phyloP scores from a whole-genome alignment of 176 grass and related monocot genomes.

The Lolium multiflorum region DNA sequence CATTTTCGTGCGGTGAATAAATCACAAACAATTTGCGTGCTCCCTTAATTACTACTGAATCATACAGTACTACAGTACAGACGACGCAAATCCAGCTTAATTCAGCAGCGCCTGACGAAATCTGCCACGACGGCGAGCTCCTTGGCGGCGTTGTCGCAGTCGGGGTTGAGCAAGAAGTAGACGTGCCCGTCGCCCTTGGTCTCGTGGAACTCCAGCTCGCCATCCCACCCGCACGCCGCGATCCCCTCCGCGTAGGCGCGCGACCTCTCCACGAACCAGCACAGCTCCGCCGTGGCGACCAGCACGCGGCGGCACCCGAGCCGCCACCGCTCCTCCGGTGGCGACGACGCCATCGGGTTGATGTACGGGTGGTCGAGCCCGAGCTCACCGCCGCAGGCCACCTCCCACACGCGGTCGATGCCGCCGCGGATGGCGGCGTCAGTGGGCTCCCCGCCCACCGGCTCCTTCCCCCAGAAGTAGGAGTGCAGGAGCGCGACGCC shows the following conservation, averaged over 20 bases:
- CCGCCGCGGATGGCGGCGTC: constrained; percentile 39
- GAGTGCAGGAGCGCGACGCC: constrained; percentile 67
- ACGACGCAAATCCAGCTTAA: too few species aligned
- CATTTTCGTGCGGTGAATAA: too few species aligned
- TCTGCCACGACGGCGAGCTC: constrained; percentile 54
- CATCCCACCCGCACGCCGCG: constrained; percentile 64
- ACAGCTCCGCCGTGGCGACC: constrained; percentile 66
- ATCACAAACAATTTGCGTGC: too few species aligned
- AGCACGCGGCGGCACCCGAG: constrained; percentile 59
- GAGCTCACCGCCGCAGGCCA: constrained; percentile 50
- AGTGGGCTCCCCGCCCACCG: constrained; percentile 42
- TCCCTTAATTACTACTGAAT: too few species aligned
- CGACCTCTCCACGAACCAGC: constrained; percentile 71
- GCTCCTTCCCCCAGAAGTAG: constrained; percentile 71
- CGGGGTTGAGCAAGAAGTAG: constrained; percentile 59
- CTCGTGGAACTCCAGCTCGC: constrained; percentile 61
- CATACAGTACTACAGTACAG: too few species aligned
- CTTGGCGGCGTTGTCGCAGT: constrained; percentile 55
- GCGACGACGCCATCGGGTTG: constrained; percentile 50
- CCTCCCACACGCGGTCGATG: constrained; percentile 57
- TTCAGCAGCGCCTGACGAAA: constrained; percentile 52
- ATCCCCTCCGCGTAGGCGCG: constrained; percentile 61
- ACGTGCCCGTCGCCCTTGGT: constrained; percentile 64
- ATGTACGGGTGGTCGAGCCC: constrained; percentile 52
- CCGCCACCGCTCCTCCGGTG: constrained; percentile 43